Evolutionary conservation across 768 basidiomycete genomes (phyloP).

Genomic region (Astraeus odoratus): DNA sequence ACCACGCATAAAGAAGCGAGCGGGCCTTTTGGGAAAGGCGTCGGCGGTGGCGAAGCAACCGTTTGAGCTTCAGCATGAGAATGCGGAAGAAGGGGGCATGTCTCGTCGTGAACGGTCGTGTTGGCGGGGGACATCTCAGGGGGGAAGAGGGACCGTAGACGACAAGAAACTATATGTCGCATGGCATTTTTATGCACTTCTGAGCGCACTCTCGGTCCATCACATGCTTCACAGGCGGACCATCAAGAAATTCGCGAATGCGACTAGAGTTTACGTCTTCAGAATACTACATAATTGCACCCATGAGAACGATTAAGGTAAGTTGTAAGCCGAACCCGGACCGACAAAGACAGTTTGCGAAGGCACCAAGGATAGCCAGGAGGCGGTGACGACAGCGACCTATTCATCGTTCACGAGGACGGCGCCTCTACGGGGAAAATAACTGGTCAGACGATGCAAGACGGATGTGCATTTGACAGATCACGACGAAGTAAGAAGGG

Average conservation of each 20-base stretch:
- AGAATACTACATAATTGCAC: background rate
- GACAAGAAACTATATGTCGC: background rate
- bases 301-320: background rate
- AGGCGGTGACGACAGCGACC: no score
- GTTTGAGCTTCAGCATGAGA: conserved; percentile 29
- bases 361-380: no score
- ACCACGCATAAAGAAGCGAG: conserved; percentile 45
- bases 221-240: no score
- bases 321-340: no score
- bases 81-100: conserved; percentile 22
- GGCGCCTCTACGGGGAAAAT: no score
- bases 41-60: background rate
- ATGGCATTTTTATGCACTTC: conserved; percentile 6
- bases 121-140: conserved; percentile 16
- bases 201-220: conserved; percentile 1
- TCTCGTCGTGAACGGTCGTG: conserved; percentile 24
- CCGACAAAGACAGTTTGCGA: background rate
- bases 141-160: background rate
- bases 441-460: no score
- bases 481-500: no score
- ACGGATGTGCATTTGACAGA: no score
- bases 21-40: conserved; percentile 27
- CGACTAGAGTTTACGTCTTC: background rate
- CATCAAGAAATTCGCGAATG: background rate
- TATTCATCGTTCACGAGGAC: no score